Evolutionary conservation across 371 early-diverging fungal species (phyloP).

Genomic region (Cokeromyces recurvatus): DNA sequence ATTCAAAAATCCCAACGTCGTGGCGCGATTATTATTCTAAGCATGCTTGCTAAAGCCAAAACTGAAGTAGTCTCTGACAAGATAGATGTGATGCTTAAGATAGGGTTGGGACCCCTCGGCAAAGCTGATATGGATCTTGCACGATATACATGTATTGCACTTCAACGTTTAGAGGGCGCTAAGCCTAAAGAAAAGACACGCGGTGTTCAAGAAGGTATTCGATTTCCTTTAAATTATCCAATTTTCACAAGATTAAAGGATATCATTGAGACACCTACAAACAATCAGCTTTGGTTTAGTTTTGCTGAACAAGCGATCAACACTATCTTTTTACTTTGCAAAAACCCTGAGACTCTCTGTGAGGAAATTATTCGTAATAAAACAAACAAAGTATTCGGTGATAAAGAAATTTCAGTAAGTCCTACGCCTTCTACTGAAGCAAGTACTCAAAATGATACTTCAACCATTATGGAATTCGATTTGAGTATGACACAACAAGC

Average conservation of each 20-base stretch:
- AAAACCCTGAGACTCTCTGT: constrained; percentile 82
- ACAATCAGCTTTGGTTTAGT: constrained; percentile 75
- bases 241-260: constrained; percentile 62
- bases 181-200: constrained; percentile 48
- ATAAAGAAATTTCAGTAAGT: constrained; percentile 4
- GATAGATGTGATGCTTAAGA: constrained; percentile 72
- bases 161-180: constrained; percentile 69
- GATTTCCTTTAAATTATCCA: constrained; percentile 69
- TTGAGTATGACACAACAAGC: constrained; percentile 23
- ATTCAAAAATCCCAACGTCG: constrained; percentile 73
- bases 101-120: constrained; percentile 85
- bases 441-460: constrained; percentile 1
- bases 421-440: constrained; percentile 2
- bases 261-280: constrained; percentile 58
- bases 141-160: constrained; percentile 85
- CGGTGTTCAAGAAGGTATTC: constrained; percentile 56
- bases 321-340: constrained; percentile 80
- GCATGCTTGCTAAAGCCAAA: constrained; percentile 86
- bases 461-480: constrained; percentile 31
- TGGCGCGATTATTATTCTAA: constrained; percentile 87
- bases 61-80: constrained; percentile 76
- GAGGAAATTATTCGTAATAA: constrained; percentile 67
- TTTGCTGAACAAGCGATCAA: constrained; percentile 92
- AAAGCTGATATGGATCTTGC: constrained; percentile 74
- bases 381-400: constrained; percentile 51